Base-by-base conservation (phyloP, 495 filamentous ascomycete species). In the Penicillium fimorum region DNA sequence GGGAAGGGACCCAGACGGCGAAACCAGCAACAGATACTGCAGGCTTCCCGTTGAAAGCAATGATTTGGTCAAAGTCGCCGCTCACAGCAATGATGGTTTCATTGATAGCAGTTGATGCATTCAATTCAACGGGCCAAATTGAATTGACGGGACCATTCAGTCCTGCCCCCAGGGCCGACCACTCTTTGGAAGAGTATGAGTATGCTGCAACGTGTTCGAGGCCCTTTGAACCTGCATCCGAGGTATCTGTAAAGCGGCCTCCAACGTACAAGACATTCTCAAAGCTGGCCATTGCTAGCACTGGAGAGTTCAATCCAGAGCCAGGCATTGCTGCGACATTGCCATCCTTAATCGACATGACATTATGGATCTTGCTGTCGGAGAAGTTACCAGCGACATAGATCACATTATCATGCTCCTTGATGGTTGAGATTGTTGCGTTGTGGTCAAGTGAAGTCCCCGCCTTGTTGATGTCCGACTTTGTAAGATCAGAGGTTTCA, bases 1-100 rank as follows among this genome's bases (percentile, higher is more conserved):
- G 81, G 5, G 92, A 94, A 20, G 91, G 91, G n/a, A 97, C 87
- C 94, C 94, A 99, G 24, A 97, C 76, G 29, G 89, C 94, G 65
- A 97, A 92, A 1, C 92, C 90, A 47, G 81, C 66, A 2, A 85
- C 87, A 12, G 80, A 61, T 11, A 84, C 71, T n/a, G 82, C 79
- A 11, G 78, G 62, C 58, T 84, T 87, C 49, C 74, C 76, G 41
- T 74, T 84, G 64, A 88, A 91, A 3, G 82, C 80, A 18, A 86
- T 73, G 25, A 96, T 79, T 56, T 83, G 74, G 22, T 81, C 77
- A 68, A 99, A 99, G 62, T 85, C 78, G 24, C 94, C 94, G 62
- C 84, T 95, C 44, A 99, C 71, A 4, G 86, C 82, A 47, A 97
- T 80, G 30, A 86, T 88, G 5, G 82, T 80, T 69, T 95, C 90